Evolutionary conservation across 2,329 filamentous ascomycete species (phyloP).

Genomic region (Xylariaceae sp.): DNA sequence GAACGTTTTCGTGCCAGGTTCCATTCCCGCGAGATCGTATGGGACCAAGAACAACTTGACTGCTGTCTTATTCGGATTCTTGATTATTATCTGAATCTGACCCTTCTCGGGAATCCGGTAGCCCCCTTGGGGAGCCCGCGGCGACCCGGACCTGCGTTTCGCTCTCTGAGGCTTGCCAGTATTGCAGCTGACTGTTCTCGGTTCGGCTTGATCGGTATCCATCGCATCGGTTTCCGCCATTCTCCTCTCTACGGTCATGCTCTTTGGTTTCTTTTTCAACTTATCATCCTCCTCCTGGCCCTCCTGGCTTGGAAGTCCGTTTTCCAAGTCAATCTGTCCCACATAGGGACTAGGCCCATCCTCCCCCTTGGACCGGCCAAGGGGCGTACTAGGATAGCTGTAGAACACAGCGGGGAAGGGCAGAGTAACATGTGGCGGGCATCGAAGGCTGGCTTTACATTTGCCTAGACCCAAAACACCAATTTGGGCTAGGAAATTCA

Average conservation of each 20-base stretch:
- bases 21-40: constrained; percentile 89
- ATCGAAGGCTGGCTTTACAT: constrained; percentile 78
- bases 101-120: constrained; percentile 93
- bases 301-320: constrained; percentile 56
- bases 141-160: constrained; percentile 54
- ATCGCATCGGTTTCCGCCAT: constrained; percentile 29
- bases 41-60: constrained; percentile 94
- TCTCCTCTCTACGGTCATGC: constrained; percentile 38
- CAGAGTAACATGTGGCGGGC: constrained; percentile 83
- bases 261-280: constrained; percentile 45
- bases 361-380: constrained; percentile 59
- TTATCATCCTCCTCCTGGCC: constrained; percentile 45
- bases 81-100: constrained; percentile 93
- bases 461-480: constrained; percentile 85
- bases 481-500: constrained; percentile 92
- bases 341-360: constrained; percentile 96
- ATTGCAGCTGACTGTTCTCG: constrained; percentile 31
- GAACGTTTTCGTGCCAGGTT: constrained; percentile 90
- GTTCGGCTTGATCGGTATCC: constrained; percentile 18
- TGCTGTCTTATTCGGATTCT: constrained; percentile 97
- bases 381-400: constrained; percentile 69
- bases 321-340: constrained; percentile 85
- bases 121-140: constrained; percentile 72
- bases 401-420: constrained; percentile 96
- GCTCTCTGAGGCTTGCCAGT: constrained; percentile 30